Evolutionary conservation across 2,329 filamentous ascomycete genomes (phyloP).

Genomic region (Aspergillus novofumigatus): DNA sequence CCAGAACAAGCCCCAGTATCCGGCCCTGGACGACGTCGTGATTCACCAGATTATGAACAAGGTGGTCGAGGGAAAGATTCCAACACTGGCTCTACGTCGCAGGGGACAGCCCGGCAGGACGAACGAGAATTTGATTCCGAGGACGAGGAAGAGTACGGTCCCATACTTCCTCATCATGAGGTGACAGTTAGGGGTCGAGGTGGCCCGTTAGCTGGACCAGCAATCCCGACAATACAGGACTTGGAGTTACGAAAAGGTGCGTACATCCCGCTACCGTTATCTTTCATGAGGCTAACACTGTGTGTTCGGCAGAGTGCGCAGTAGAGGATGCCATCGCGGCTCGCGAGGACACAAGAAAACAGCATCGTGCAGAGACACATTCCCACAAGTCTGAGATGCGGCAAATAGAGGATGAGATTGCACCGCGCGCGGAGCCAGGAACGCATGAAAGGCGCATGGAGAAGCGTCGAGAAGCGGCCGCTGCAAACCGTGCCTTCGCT

Average conservation of each 20-base stretch:
- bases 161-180: constrained; percentile 42
- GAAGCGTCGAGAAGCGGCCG: constrained; percentile 71
- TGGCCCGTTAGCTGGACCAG: constrained; percentile 46
- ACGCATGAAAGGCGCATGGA: constrained; percentile 80
- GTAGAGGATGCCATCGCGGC: constrained; percentile 27
- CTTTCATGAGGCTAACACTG: not conserved
- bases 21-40: constrained; percentile 1
- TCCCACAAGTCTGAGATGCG: constrained; percentile 32
- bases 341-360: constrained; percentile 27
- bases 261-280: not conserved
- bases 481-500: constrained; percentile 68
- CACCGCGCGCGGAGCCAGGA: constrained; percentile 76
- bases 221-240: constrained; percentile 69
- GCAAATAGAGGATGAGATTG: constrained; percentile 63
- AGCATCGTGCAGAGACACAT: constrained; percentile 51
- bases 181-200: constrained; percentile 5
- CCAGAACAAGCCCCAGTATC: constrained; percentile 7
- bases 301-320: constrained; percentile 22
- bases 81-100: not conserved
- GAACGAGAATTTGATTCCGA: constrained; percentile 43
- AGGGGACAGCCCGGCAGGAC: constrained; percentile 15
- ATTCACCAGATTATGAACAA: constrained; percentile 22
- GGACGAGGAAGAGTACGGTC: constrained; percentile 62
- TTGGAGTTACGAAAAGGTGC: constrained; percentile 55
- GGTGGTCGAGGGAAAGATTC: not conserved